phyloP scores from a whole-genome alignment of 768 basidiomycete species.

The Kondoa malvinella region DNA sequence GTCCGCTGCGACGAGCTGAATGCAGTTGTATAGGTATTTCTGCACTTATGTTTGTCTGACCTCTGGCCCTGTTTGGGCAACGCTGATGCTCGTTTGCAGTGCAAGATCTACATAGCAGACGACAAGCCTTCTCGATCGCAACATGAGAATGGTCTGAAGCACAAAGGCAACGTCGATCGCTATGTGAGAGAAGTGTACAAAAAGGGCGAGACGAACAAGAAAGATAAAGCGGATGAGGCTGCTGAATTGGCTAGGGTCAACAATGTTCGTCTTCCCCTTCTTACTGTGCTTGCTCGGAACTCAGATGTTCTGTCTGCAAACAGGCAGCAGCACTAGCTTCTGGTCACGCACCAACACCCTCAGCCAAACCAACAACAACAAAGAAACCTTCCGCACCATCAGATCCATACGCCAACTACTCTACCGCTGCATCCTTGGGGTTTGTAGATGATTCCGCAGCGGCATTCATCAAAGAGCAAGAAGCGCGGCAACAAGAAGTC shows the following conservation, averaged over 20 bases:
- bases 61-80: neutral
- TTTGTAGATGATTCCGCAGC: conserved; percentile 61
- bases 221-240: conserved; percentile 45
- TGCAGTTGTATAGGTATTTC: neutral
- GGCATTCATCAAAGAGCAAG: conserved; percentile 43
- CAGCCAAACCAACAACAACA: conserved; percentile 33
- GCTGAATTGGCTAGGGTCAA: conserved; percentile 74
- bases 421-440: conserved; percentile 69
- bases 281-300: conserved; percentile 6
- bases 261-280: conserved; percentile 37
- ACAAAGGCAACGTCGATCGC: conserved; percentile 84
- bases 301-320: conserved; percentile 3
- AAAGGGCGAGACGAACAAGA: conserved; percentile 41
- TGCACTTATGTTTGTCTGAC: neutral
- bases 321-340: conserved; percentile 68
- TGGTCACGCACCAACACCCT: conserved; percentile 44
- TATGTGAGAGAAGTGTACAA: conserved; percentile 89
- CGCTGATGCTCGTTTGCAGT: conserved; percentile 44
- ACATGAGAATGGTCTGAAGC: conserved; percentile 82
- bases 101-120: conserved; percentile 90
- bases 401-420: conserved; percentile 54
- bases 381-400: conserved; percentile 27
- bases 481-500: conserved; percentile 48
- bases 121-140: conserved; percentile 72
- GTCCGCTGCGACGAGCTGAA: too few relatives aligned